phyloP scores from a whole-genome alignment of 2,329 filamentous ascomycete genomes.

The Elsinoe batatas region DNA sequence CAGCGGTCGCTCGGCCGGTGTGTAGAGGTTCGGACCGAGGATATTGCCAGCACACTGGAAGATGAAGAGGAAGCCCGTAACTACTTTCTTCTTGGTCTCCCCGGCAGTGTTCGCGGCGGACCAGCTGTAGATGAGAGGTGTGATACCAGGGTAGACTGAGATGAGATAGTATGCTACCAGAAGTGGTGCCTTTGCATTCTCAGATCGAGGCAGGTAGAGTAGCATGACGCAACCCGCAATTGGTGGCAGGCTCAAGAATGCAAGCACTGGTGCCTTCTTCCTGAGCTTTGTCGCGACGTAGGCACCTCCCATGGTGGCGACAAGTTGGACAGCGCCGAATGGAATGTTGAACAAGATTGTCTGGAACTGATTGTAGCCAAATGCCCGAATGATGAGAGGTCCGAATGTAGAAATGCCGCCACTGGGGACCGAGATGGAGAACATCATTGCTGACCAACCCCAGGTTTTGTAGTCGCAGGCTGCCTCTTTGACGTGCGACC shows the following conservation, averaged over 20 bases:
- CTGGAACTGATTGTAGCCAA: slow-evolving; percentile 47
- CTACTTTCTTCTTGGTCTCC: slow-evolving; percentile 60
- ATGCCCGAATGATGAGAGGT: slow-evolving; percentile 47
- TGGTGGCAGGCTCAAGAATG: slow-evolving; percentile 42
- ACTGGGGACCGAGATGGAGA: slow-evolving; percentile 46
- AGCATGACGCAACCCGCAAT: slow-evolving; percentile 49
- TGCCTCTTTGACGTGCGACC: slow-evolving; percentile 46
- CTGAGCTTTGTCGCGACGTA: slow-evolving; percentile 46
- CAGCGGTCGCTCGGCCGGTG: slow-evolving; percentile 47
- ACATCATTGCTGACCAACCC: slow-evolving; percentile 41
- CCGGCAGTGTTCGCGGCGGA: slow-evolving; percentile 55
- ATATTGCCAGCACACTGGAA: slow-evolving; percentile 58
- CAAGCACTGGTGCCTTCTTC: slow-evolving; percentile 47
- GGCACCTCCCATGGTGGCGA: slow-evolving; percentile 49
- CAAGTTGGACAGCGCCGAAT: slow-evolving; percentile 50
- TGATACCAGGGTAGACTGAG: slow-evolving; percentile 50
- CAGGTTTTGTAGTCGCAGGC: slow-evolving; percentile 50
- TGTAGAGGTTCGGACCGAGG: slow-evolving; percentile 55
- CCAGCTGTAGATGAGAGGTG: slow-evolving; percentile 53
- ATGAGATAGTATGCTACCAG: slow-evolving; percentile 51
- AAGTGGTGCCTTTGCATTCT: slow-evolving; percentile 39
- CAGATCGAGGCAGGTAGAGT: slow-evolving; percentile 38
- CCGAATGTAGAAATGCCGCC: slow-evolving; percentile 52
- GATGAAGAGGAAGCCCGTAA: slow-evolving; percentile 54
- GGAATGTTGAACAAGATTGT: slow-evolving; percentile 54